Evolutionary conservation across 169 alveolate species (phyloP).

Genomic region (Perkinsus marinus): DNA sequence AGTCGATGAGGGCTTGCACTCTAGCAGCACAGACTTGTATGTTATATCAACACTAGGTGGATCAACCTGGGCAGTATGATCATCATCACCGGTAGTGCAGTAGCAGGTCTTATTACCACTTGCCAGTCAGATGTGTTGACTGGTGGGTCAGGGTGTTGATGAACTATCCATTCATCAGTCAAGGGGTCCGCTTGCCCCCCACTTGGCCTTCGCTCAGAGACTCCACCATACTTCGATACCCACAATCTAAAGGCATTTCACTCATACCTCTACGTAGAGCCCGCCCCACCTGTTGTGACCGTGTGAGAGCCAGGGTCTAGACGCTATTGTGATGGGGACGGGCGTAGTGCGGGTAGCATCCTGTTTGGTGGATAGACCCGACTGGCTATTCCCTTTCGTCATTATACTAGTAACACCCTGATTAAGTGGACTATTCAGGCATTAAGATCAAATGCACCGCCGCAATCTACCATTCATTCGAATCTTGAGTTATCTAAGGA

Average conservation of each 20-base stretch:
- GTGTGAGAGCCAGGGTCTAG: neutral
- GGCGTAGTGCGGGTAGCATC: neutral
- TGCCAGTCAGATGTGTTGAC: neutral
- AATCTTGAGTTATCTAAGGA: no score
- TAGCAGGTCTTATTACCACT: neutral
- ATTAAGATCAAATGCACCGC: no score
- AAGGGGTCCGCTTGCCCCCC: no score
- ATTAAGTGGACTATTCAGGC: no score
- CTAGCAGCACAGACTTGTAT: neutral
- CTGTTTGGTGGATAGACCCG: neutral
- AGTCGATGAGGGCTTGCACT: neutral
- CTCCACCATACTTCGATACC: neutral
- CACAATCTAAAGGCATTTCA: neutral
- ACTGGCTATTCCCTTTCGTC: neutral
- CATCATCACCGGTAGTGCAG: neutral
- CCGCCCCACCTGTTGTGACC: neutral
- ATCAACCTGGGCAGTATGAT: neutral
- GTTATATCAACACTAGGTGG: neutral
- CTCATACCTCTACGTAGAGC: neutral
- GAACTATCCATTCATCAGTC: neutral
- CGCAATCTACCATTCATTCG: no score
- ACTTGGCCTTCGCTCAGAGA: neutral
- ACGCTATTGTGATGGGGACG: neutral
- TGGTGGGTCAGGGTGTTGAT: neutral
- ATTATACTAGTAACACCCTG: neutral